Conservation (phyloP, 2,329 filamentous ascomycete genomes). For the Lasiodiplodia citricola region DNA sequence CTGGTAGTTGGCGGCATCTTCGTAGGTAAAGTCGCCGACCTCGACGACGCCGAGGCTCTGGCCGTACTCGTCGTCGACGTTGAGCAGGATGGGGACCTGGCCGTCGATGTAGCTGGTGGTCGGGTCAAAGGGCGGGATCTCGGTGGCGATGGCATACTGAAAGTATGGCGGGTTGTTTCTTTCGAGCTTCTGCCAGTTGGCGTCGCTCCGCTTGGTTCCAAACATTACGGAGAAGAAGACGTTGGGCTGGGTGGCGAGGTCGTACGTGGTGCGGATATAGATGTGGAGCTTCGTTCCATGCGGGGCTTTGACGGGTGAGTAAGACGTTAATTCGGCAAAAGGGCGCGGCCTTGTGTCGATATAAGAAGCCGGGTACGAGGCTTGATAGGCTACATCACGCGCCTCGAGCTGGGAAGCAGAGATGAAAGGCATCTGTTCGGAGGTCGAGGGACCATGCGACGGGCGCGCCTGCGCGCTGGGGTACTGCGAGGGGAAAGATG, state of each 20-base stretch:
- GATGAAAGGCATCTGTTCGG: conserved; percentile 50
- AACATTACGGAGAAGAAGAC: conserved; percentile 71
- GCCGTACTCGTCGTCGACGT: conserved; percentile 63
- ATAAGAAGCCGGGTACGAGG: conserved; percentile 52
- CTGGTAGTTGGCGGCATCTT: conserved; percentile 48
- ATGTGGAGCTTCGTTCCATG: conserved; percentile 68
- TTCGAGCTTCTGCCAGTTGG: conserved; percentile 67
- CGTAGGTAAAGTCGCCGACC: conserved; percentile 68
- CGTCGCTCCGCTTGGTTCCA: conserved; percentile 74
- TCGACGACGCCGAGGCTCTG: conserved; percentile 57
- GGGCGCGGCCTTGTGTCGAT: conserved; percentile 66
- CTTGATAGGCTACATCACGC: conserved; percentile 55
- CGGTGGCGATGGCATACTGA: conserved; percentile 73
- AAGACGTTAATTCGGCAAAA: conserved; percentile 67
- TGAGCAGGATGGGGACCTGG: conserved; percentile 63
- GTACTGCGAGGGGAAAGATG: conserved; percentile 56
- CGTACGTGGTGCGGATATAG: conserved; percentile 76
- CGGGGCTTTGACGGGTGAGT: conserved; percentile 73
- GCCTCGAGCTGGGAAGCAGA: conserved; percentile 48
- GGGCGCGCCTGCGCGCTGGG: conserved; percentile 55
- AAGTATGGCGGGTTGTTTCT: conserved; percentile 61
- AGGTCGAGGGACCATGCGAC: conserved; percentile 54
- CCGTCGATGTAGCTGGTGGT: conserved; percentile 64
- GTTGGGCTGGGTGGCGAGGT: conserved; percentile 66
- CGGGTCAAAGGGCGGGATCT: conserved; percentile 69